Evolutionary conservation across 1,284 basidiomycete genomes (phyloP), one percentile per base, ranked within the genome.

Genomic region (Sporisorium sorghi): DNA sequence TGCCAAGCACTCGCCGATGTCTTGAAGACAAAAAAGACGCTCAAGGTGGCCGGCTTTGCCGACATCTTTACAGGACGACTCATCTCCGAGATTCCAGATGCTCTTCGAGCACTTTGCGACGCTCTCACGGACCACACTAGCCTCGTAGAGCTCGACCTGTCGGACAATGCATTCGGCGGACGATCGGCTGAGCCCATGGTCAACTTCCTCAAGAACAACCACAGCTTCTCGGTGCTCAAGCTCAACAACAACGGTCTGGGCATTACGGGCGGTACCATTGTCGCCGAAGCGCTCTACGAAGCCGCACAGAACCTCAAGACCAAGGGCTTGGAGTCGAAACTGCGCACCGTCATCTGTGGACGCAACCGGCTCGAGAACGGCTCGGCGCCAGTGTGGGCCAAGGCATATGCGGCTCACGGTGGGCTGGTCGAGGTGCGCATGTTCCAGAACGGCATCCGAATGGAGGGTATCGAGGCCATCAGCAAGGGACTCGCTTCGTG

Each of bases 211-310:
- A 80, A 70, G n/a, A 73, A 81, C 66, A 84, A 79, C 73, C 82
- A 73, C 72, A 56, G 87, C 90, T 78, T 96, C 93, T 85, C 90
- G 89, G 88, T 93, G 61, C 90, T 99, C 83, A 92, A 91, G 81
- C 89, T 99, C 72, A 97, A 93, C 86, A 99, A 99, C 88, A 99
- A 98, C 85, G 96, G 96, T 32, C 89, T 99, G 33, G 97, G 97
- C n/a, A 91, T 93, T 24, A 90, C 89, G 11, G 97, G 95, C 26
- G 97, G 96, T 42, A 87, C 87, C 23, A 90, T 92, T 78, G 90
- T 99, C 75, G 93, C 97, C 40, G 88, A 90, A 55, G 97, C 97
- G 14, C 87, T 99, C 12, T 86, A 89, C 43, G 89, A 89, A 73
- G 93, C 93, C 35, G 95, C 94, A 2, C 86, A 88, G 60, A 87